Percentiles rank a stretch among this genome's conserved stretches.
Conservation (phyloP, 164 flowering plant species). For the Liquidambar formosana region DNA sequence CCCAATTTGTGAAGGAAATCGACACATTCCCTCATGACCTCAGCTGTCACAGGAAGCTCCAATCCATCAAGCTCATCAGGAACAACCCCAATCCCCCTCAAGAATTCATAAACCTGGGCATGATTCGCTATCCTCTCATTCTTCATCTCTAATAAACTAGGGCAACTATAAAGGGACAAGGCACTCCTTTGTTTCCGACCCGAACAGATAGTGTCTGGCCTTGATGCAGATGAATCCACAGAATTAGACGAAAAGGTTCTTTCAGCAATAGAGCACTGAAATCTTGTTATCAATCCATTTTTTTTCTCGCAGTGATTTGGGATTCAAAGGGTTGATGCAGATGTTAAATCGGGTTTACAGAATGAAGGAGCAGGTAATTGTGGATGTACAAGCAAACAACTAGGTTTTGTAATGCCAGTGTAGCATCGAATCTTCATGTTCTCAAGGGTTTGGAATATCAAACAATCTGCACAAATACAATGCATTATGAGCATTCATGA, state of each 20-base stretch:
- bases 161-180: conserved; percentile 69
- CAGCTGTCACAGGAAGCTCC: conserved; percentile 88
- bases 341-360: conserved; percentile 23
- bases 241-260: conserved; percentile 42
- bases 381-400: conserved; percentile 47
- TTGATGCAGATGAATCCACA: conserved; percentile 29
- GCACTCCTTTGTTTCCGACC: conserved; percentile 36
- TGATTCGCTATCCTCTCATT: conserved; percentile 71
- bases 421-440: conserved; percentile 51
- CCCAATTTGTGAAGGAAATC: conserved; percentile 89
- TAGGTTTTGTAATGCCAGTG: conserved; percentile 47
- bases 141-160: conserved; percentile 82
- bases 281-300: conserved; percentile 29
- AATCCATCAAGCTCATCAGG: conserved; percentile 95
- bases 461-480: not conserved
- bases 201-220: conserved; percentile 18
- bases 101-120: conserved; percentile 70
- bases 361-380: conserved; percentile 42
- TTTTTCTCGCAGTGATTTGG: conserved; percentile 27
- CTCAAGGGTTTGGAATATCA: not conserved
- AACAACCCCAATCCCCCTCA: conserved; percentile 67
- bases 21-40: conserved; percentile 90
- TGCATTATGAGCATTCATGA: not conserved
- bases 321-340: conserved; percentile 17
- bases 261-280: conserved; percentile 35